Evolutionary conservation across 2,329 filamentous ascomycete species (phyloP).

Genomic region (Fusarium nanum): DNA sequence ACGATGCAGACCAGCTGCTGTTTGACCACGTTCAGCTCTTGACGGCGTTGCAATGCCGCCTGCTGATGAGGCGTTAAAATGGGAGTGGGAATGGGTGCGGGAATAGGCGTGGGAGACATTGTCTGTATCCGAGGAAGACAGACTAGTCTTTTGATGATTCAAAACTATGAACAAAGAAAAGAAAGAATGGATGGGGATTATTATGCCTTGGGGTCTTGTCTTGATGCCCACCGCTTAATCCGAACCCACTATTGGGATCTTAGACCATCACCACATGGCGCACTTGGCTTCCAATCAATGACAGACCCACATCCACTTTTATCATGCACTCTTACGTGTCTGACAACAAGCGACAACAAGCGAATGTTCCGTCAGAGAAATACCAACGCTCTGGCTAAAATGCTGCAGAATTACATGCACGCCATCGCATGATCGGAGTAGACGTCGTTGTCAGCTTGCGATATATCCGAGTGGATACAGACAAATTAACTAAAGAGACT

Average conservation of each 20-base stretch:
- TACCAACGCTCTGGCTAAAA: not conserved
- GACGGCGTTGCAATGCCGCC: constrained; percentile 2
- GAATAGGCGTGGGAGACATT: constrained; percentile 1
- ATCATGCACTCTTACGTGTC: constrained; percentile 31
- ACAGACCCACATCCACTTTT: not conserved
- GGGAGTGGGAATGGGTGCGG: not conserved
- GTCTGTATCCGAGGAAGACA: not conserved
- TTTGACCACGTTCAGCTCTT: constrained; percentile 16
- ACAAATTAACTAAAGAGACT: not conserved
- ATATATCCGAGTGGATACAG: not conserved
- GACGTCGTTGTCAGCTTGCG: not conserved
- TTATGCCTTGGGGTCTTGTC: not conserved
- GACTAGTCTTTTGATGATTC: fast-evolving
- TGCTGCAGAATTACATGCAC: not conserved
- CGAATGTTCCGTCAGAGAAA: not conserved
- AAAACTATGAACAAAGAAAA: not conserved
- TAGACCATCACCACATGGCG: constrained; percentile 8
- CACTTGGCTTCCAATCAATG: constrained; percentile 23
- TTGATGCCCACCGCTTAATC: constrained; percentile 8
- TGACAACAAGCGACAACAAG: constrained; percentile 2
- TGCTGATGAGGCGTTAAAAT: not conserved
- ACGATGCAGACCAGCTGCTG: constrained; percentile 23
- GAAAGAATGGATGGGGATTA: not conserved
- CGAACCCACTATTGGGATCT: constrained; percentile 6
- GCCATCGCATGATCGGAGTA: not conserved